Percentiles rank a stretch among this genome's conserved stretches.
Evolutionary conservation across 306 rosid genomes (phyloP).

Genomic region (Fagus crenata): DNA sequence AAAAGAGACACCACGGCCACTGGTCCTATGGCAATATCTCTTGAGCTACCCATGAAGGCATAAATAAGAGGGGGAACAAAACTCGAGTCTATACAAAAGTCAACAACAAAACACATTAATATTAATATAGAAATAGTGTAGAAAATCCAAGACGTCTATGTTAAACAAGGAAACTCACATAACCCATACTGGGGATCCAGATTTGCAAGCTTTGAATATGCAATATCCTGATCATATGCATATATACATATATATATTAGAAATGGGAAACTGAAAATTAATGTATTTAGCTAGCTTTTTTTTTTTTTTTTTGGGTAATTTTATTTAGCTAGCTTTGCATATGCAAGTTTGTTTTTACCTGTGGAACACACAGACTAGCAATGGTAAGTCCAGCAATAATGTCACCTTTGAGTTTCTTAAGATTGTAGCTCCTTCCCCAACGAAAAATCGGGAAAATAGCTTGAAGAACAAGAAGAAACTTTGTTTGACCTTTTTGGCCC

Average conservation of each 20-base stretch:
- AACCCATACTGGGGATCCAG: slow-evolving; percentile 45
- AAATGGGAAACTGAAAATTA: not conserved
- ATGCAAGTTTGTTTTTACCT: slow-evolving; percentile 33
- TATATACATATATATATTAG: not conserved
- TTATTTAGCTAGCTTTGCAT: not conserved
- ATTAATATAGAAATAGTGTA: not conserved
- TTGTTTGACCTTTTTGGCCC: slow-evolving; percentile 32
- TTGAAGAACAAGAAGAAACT: slow-evolving; percentile 43
- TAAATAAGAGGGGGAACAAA: slow-evolving; percentile 79
- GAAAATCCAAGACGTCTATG: not conserved
- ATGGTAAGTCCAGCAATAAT: slow-evolving; percentile 63
- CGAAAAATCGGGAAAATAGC: slow-evolving; percentile 56
- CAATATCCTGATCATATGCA: slow-evolving; percentile 29
- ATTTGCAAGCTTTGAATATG: slow-evolving; percentile 57
- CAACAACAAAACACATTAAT: not conserved
- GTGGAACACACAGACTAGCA: slow-evolving; percentile 86
- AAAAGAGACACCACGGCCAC: slow-evolving; percentile 86
- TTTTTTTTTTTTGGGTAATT: too few relatives aligned
- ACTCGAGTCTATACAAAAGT: slow-evolving; percentile 53
- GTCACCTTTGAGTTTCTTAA: slow-evolving; percentile 55
- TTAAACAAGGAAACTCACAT: slow-evolving; percentile 36
- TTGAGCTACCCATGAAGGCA: slow-evolving; percentile 82
- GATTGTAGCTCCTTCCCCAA: slow-evolving; percentile 53
- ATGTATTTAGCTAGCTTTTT: not conserved
- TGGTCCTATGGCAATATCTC: slow-evolving; percentile 83